Base-by-base conservation (phyloP, 306 rosid genomes). In the Betula pendula region DNA sequence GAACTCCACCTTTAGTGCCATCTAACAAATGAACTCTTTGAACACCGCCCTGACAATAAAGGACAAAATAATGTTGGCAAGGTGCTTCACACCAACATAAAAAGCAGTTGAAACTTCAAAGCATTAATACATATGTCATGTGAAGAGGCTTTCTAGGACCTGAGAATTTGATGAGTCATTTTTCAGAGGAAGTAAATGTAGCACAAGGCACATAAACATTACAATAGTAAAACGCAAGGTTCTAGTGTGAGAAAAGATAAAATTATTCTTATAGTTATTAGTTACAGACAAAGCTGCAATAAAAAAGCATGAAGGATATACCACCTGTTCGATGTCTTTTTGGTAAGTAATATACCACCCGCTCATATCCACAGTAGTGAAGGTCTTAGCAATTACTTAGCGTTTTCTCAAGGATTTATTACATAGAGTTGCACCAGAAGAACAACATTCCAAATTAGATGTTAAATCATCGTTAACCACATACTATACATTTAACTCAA, bases 1-100 rank as follows among this genome's bases (percentile, higher is more conserved):
- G 81, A 78, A 96, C 98, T 79, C 98, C 99, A 62, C 93, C 87
- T 76, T 85, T 86, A 51, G 99, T 96, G 66, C 97, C 99, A 85
- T 96, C 98, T 78, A 96, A 81, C 86, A 96, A 81, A 90, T 92
- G 99, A 63, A 96, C 99, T 88, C 99, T 91, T 88, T 96, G 96
- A 78, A 96, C 99, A 48, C 99, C 99, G 35, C 97, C 94, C 99
- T 95, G 90, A 75, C 66, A 88, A 85, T 53, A 80, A 80, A 81
- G 59, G 63, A 86, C 76, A 76, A 76, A 82, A 76, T 71, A 68
- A 71, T 63, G 75, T 84, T 81, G 75, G 77, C 42, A 76, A 74
- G 75, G 78, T 83, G 68, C 69, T 44, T 59, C 78, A 62, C 70
- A 71, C 77, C 72, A 75, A 78, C 48, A 77, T 56, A 74, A 72